Evolutionary conservation across 805 yeast genomes (phyloP), one percentile per base, ranked within the genome.

Genomic region (Spathaspora sp.): DNA sequence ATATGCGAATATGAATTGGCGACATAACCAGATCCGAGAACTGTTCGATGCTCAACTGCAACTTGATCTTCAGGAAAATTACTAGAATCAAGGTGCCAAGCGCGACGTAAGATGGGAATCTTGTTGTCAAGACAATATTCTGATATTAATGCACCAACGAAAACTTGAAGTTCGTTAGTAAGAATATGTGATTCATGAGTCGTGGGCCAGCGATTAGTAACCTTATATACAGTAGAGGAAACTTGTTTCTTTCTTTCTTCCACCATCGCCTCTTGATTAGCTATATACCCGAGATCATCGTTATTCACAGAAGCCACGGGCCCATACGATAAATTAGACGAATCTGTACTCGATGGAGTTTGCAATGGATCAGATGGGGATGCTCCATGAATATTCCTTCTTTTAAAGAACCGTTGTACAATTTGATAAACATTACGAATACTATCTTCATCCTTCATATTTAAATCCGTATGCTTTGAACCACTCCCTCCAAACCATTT

Each of bases 1-100:
- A 77, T 66, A 50, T 76, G 77, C 46, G 60, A 62, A 55, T 68
- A 76, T 0, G 70, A 57, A 12, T 46, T 57, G 5, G 78, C 74
- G 44, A 65, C 61, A 52, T 60, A 75, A 19, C 64, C 57, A 4
- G 78, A 77, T 5, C 72, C 55, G 19, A 74, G 57, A 26, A 61
- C 8, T 52, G 73, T 73, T 48, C 70, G 60, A 57, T 74, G 77
- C 5, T 61, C 53, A 14, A 75, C 60, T 18, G 65, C 52, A 1
- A 67, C 70, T 18, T 57, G 62, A 52, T 72, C 76, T 2, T 46
- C 48, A 12, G 32, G 52, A 16, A 29, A 39, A 5, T 50, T 29
- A 3, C 42, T 7, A 10, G 47, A 10, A 19, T 50, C 51, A 8
- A 65, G 46, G 16, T 54, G 56, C 48, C 65, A 71, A 16, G 54